Percentiles rank a stretch among this genome's conserved stretches.
Evolutionary conservation across 805 yeast species (phyloP).

Genomic region (Blastobotrys peoriensis): DNA sequence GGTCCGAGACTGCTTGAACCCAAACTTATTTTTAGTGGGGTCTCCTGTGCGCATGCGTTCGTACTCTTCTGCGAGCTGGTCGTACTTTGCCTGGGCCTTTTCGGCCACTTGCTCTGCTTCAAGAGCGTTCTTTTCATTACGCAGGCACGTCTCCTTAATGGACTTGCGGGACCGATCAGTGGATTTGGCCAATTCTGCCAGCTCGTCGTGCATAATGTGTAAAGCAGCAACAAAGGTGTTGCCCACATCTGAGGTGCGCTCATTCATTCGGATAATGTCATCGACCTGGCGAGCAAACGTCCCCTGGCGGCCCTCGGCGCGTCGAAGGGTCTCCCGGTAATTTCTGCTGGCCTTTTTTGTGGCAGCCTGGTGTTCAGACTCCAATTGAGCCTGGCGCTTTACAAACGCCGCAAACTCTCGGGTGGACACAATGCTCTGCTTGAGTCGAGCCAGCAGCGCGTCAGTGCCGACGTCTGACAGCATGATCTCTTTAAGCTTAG

Average conservation of each 20-base stretch:
- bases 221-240: constrained; percentile 71
- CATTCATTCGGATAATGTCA: constrained; percentile 69
- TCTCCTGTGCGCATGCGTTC: constrained; percentile 77
- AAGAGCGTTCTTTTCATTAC: constrained; percentile 74
- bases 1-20: constrained; percentile 71
- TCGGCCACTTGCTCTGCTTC: constrained; percentile 83
- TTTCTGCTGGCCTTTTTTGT: constrained; percentile 63
- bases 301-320: constrained; percentile 49
- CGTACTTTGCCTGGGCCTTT: constrained; percentile 76
- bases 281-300: constrained; percentile 64
- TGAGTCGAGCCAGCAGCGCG: constrained; percentile 61
- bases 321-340: constrained; percentile 44
- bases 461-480: constrained; percentile 55
- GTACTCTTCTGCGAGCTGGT: constrained; percentile 75
- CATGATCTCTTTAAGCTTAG: constrained; percentile 30
- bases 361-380: constrained; percentile 71
- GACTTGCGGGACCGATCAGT: constrained; percentile 68
- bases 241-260: constrained; percentile 64
- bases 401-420: constrained; percentile 80
- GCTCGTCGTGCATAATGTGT: constrained; percentile 80
- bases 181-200: constrained; percentile 61
- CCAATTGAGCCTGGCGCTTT: constrained; percentile 69
- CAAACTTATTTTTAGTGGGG: constrained; percentile 74
- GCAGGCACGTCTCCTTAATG: constrained; percentile 73
- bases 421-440: constrained; percentile 72